phyloP scores from a whole-genome alignment of 2,329 filamentous ascomycete species.

The Cladosporium sp. region DNA sequence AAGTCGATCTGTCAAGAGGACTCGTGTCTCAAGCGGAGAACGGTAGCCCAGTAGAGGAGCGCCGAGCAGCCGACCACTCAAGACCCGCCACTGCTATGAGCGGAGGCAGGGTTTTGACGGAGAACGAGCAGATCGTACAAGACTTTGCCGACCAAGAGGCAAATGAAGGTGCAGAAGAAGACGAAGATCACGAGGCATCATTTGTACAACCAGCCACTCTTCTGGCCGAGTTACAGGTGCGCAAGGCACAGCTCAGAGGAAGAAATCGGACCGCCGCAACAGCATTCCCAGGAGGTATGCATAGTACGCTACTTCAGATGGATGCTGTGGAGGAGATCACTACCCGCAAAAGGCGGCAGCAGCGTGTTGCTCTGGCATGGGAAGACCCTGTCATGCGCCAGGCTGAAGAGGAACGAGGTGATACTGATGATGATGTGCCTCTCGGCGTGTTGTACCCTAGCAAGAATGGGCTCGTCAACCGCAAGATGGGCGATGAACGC shows the following conservation, averaged over 20 bases:
- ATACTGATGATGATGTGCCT: constrained; percentile 74
- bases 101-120: constrained; percentile 19
- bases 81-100: constrained; percentile 14
- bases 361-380: constrained; percentile 85
- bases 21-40: constrained; percentile 13
- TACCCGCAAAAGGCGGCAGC: constrained; percentile 66
- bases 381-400: constrained; percentile 55
- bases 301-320: constrained; percentile 82
- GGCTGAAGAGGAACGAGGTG: constrained; percentile 46
- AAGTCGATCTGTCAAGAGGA: constrained; percentile 18
- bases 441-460: constrained; percentile 73
- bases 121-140: constrained; percentile 38
- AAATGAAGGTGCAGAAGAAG: constrained; percentile 25
- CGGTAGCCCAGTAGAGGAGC: neutral
- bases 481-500: constrained; percentile 35
- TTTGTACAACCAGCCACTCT: constrained; percentile 81
- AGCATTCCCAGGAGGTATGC: constrained; percentile 70
- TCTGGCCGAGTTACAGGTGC: constrained; percentile 83
- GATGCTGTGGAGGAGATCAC: constrained; percentile 87
- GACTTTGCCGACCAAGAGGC: constrained; percentile 36
- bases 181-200: constrained; percentile 45
- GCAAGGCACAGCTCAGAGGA: constrained; percentile 82
- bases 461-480: constrained; percentile 50
- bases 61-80: constrained; percentile 15
- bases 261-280: constrained; percentile 67